Percentiles rank a stretch among this genome's conserved stretches.
Conservation (phyloP, 2,329 filamentous ascomycete species). For the Alternaria hordeiaustralica region DNA sequence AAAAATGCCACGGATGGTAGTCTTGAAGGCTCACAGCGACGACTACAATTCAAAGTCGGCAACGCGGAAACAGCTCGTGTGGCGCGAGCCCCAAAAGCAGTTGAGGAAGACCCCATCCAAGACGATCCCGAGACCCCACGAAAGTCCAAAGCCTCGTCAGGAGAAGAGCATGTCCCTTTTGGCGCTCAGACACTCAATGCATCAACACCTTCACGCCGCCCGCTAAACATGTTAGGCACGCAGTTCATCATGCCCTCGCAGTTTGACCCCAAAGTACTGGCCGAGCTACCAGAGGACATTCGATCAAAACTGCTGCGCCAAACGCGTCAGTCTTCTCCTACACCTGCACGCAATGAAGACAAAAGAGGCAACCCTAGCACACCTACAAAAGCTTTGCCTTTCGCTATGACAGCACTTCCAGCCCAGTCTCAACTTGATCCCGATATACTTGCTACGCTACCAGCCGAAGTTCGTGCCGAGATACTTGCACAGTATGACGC, state of each 20-base stretch:
- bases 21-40: constrained; percentile 77
- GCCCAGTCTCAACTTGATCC: constrained; percentile 81
- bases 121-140: constrained; percentile 54
- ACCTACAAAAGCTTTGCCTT: constrained; percentile 27
- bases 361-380: constrained; percentile 11
- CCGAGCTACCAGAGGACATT: constrained; percentile 84
- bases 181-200: constrained; percentile 46
- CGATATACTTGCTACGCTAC: constrained; percentile 81
- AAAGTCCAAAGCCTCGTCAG: constrained; percentile 33
- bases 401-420: constrained; percentile 55
- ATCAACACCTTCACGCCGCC: constrained; percentile 64
- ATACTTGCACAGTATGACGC: constrained; percentile 73
- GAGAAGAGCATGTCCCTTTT: constrained; percentile 46
- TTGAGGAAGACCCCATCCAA: constrained; percentile 53
- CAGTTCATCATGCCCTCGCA: constrained; percentile 91
- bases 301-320: constrained; percentile 70
- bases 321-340: constrained; percentile 36
- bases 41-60: constrained; percentile 72
- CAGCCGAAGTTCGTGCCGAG: constrained; percentile 84
- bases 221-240: constrained; percentile 81
- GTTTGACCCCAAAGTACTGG: constrained; percentile 79
- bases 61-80: constrained; percentile 42
- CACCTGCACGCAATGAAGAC: constrained; percentile 19
- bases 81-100: constrained; percentile 21
- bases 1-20: constrained; percentile 62